Evolutionary conservation across 257 asterid species (phyloP), one percentile per base, ranked within the genome.

Genomic region (Nicotiana sylvestris): DNA sequence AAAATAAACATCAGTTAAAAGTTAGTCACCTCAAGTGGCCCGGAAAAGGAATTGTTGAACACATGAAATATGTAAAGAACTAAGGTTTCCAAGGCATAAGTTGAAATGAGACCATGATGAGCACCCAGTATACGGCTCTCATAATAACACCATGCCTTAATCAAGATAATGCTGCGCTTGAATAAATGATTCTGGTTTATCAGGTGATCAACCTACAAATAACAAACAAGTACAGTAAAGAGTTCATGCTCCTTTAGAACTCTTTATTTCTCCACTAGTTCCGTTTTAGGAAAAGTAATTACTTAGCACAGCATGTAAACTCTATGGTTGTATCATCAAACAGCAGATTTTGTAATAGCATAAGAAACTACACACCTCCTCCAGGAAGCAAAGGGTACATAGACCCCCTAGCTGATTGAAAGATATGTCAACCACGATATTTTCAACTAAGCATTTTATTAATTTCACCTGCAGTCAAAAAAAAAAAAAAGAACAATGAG

Each of bases 71-170:
- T 92, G 86, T 94, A 96, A 72, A 96, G 97, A 84, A 96, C 98
- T 67, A 96, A 83, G 76, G 97, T 93, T 91, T 96, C 99, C 90
- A 96, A 86, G 80, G 98, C 99, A 81, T 96, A 96, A 32, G 99
- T 96, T 82, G 99, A 96, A 76, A 96, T 94, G 66, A 96, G 94
- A 76, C 99, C 99, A 70, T 94, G 99, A 86, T 92, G 98, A 76
- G 99, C 97, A 79, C 99, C 99, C 87, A 96, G 83, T 84, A 94
- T 87, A 46, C 98, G 98, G 85, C 99, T 96, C 89, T 96, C 99
- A 78, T 96, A 96, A 84, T 94, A 94, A 88, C 99, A 96, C 99
- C 99, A 96, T 3, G 99, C 98, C 88, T 96, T 96, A 13, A 96
- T 93, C 88, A 94, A 86, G 81, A 96, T 94, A 80, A 96, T 90